Conservation (phyloP, 805 yeast species). For the Scheffersomyces amazonensis region DNA sequence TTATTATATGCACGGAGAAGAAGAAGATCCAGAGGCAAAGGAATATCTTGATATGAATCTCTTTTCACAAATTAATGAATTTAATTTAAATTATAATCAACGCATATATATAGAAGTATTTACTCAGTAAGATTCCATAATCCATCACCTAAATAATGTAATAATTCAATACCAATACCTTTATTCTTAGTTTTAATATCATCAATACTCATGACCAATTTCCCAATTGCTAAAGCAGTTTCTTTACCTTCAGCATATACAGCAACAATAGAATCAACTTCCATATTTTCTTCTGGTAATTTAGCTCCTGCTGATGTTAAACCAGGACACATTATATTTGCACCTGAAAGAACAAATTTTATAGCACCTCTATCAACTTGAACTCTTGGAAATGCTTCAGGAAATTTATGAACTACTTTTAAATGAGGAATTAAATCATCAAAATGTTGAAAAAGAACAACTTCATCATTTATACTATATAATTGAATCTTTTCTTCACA, state of each 20-base stretch:
- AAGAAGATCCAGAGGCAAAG: neutral
- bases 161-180: slow-evolving; percentile 84
- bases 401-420: slow-evolving; percentile 75
- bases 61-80: neutral
- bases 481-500: slow-evolving; percentile 88
- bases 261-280: slow-evolving; percentile 69
- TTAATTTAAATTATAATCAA: slow-evolving; percentile 15
- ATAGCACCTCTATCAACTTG: slow-evolving; percentile 96
- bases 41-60: neutral
- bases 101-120: slow-evolving; percentile 11
- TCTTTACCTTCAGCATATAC: slow-evolving; percentile 93
- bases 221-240: slow-evolving; percentile 87
- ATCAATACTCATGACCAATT: slow-evolving; percentile 80
- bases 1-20: slow-evolving; percentile 16
- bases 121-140: slow-evolving; percentile 66
- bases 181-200: slow-evolving; percentile 81
- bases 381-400: slow-evolving; percentile 78
- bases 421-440: slow-evolving; percentile 77
- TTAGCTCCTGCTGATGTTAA: slow-evolving; percentile 81
- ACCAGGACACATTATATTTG: slow-evolving; percentile 97
- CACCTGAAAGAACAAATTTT: slow-evolving; percentile 92
- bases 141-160: slow-evolving; percentile 87
- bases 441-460: slow-evolving; percentile 77
- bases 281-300: slow-evolving; percentile 70
- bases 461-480: slow-evolving; percentile 69